Evolutionary conservation across 345 rosid genomes (phyloP).

Genomic region (Sapria himalayana): DNA sequence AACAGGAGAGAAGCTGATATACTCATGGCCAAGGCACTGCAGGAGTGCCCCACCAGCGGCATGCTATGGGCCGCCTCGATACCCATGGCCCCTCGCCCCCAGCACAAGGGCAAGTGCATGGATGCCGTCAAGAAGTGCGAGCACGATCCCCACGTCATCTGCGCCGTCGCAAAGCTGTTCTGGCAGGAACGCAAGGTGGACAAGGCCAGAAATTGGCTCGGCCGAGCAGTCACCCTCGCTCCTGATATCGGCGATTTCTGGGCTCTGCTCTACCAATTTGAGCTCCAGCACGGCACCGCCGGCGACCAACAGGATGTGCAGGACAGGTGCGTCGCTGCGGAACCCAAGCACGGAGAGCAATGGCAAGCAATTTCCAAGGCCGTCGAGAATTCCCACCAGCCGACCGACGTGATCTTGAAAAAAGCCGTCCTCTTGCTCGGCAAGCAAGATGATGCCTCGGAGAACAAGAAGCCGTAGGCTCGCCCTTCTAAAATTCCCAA

Average conservation of each 20-base stretch:
- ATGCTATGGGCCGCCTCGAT: constrained; percentile 77
- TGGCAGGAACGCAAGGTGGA: constrained; percentile 88
- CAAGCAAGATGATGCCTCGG: constrained; percentile 59
- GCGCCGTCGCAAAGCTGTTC: constrained; percentile 69
- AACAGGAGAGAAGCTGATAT: constrained; percentile 61
- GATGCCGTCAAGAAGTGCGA: constrained; percentile 73
- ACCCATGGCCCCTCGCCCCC: constrained; percentile 70
- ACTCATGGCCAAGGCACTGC: constrained; percentile 85
- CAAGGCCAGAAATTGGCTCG: constrained; percentile 70
- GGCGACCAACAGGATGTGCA: constrained; percentile 62
- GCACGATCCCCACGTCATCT: constrained; percentile 68
- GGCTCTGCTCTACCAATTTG: constrained; percentile 74
- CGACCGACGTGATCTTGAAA: constrained; percentile 60
- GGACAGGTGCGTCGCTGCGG: constrained; percentile 48
- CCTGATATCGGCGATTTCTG: constrained; percentile 83
- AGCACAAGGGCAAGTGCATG: constrained; percentile 40
- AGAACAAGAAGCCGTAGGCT: constrained; percentile 23
- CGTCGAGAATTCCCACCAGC: constrained; percentile 76
- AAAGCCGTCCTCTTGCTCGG: constrained; percentile 48
- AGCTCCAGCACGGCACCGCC: constrained; percentile 66
- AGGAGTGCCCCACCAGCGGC: constrained; percentile 81
- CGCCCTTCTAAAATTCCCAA: too few relatives aligned
- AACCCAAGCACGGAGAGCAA: constrained; percentile 79
- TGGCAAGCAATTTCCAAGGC: constrained; percentile 76
- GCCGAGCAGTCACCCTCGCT: constrained; percentile 57